Conservation (phyloP, 192 early-diverging fungal species). For the Linnemannia zychae region DNA sequence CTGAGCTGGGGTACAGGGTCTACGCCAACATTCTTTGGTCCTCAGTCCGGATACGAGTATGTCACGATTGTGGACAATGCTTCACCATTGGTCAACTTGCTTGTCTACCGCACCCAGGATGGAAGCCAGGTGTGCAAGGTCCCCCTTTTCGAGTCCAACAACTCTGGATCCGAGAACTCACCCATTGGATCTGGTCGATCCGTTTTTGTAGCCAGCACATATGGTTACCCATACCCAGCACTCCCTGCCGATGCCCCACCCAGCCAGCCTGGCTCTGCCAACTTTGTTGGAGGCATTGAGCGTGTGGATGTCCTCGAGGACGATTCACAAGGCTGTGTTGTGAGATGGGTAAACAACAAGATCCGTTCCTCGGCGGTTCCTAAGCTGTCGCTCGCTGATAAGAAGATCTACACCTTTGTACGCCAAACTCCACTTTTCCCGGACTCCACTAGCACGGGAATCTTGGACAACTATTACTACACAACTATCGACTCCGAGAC, state of each 20-base stretch:
- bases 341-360: slow-evolving; percentile 40
- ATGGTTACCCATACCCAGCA: slow-evolving; percentile 35
- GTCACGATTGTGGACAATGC: slow-evolving; percentile 34
- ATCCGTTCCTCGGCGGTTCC: slow-evolving; percentile 37
- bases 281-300: slow-evolving; percentile 40
- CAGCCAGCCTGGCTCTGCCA: slow-evolving; percentile 32
- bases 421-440: slow-evolving; percentile 27
- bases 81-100: slow-evolving; percentile 38
- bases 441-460: slow-evolving; percentile 24
- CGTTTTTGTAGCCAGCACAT: slow-evolving; percentile 27
- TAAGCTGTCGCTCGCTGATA: slow-evolving; percentile 32
- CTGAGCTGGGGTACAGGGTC: slow-evolving; percentile 42
- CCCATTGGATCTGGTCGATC: slow-evolving; percentile 39
- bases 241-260: slow-evolving; percentile 27
- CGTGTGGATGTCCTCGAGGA: slow-evolving; percentile 41
- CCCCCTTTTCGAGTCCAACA: slow-evolving; percentile 27
- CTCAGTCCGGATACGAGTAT: slow-evolving; percentile 33
- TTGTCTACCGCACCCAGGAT: slow-evolving; percentile 33
- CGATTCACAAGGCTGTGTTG: slow-evolving; percentile 28
- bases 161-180: slow-evolving; percentile 37
- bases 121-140: slow-evolving; percentile 37
- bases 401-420: slow-evolving; percentile 42
- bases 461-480: slow-evolving; percentile 39
- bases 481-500: slow-evolving; percentile 31
- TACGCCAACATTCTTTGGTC: slow-evolving; percentile 39